Base-by-base conservation (phyloP, 2,329 filamentous ascomycete genomes). In the Rutstroemia sydowiana region DNA sequence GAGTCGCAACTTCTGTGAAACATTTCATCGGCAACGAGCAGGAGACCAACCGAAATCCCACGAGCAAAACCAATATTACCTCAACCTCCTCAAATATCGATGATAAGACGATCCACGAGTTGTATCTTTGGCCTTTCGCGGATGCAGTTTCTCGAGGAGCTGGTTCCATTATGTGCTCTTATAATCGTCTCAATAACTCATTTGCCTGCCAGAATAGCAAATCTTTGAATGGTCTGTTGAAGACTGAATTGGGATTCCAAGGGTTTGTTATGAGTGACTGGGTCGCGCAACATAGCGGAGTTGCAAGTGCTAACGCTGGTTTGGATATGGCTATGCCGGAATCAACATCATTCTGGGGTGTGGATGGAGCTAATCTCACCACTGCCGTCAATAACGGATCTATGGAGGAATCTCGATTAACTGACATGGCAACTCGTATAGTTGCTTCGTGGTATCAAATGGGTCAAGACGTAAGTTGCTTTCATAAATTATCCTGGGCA, bases 41-140 rank as follows among this genome's bases (percentile, higher is more conserved):
- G 70, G 81, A 88, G 48, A 52, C 55, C 2, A 57, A 63, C 20
- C 48, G 63, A 10, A 61, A 59, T 28, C 76, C 59, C 20, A 16
- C 8, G 20, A 20, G n/a, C 9, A 84, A 62, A 69, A 7, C 72
- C 88, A 28, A 56, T 20, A 55, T 57, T 5, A 45, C 57, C 7
- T 26, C 59, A 10, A 20, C 58, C 2, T 88, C 83, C 3, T 81
- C 82, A 53, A 92, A 93, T 61, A 82, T 95, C 32, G 86, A 88
- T 95, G 89, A 61, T n/a, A 77, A 85, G 31, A 82, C 84, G 0
- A 64, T 88, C 58, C 85, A 88, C 62, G 86, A 89, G 67, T 70
- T 95, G 1, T 95, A 95, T 62, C 75, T 84, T 0, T 95, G 88
- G 88, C 89, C 89, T 0, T 95, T 95, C 66, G 84, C 81, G 2